Conservation (phyloP, 345 rosid genomes). For the Brassica incana region DNA sequence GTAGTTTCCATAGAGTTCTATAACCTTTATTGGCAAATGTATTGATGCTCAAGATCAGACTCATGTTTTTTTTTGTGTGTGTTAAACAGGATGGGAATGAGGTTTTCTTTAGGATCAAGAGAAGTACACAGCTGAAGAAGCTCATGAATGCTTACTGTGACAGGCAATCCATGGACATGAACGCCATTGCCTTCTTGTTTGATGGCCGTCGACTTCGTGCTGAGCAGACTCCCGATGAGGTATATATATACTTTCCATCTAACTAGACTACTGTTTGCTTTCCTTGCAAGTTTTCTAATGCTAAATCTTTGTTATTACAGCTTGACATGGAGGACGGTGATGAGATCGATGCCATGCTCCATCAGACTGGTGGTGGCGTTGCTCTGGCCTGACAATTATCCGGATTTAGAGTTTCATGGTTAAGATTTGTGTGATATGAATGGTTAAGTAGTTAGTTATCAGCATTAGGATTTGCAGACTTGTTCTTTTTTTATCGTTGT, state of each 20-base stretch:
- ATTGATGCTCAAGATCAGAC: not conserved
- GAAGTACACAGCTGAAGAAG: not conserved
- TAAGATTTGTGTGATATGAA: slow-evolving; percentile 36
- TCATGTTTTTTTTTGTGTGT: not conserved
- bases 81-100: not conserved
- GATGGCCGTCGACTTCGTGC: not conserved
- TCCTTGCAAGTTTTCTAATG: not conserved
- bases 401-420: not conserved
- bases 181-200: not conserved
- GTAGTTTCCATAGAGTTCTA: too few species aligned
- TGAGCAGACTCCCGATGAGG: not conserved
- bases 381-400: slow-evolving; percentile 1
- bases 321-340: slow-evolving; percentile 88
- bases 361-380: slow-evolving; percentile 59
- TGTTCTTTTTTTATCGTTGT: slow-evolving; percentile 7
- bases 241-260: not conserved
- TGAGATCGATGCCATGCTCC: slow-evolving; percentile 86
- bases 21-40: not conserved
- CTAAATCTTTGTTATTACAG: slow-evolving; percentile 31
- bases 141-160: not conserved
- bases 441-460: slow-evolving; percentile 6
- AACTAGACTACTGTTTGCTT: slow-evolving; percentile 21
- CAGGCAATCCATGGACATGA: not conserved
- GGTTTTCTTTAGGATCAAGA: not conserved
- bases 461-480: slow-evolving; percentile 33